Evolutionary conservation across 805 yeast genomes (phyloP).

Genomic region (Zygosaccharomyces bailii): DNA sequence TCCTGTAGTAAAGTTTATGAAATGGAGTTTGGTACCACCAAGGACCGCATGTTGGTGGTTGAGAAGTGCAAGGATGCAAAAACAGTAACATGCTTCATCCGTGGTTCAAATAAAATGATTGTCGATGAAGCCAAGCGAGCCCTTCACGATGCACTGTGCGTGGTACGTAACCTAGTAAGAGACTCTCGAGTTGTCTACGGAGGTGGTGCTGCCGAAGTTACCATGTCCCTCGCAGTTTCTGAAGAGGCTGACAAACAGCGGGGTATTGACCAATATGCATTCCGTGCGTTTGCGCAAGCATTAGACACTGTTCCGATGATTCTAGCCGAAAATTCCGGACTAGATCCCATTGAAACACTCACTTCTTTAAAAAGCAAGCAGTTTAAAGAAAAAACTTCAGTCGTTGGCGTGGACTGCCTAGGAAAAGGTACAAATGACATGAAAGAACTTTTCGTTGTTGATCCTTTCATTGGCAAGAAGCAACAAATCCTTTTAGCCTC

Average conservation of each 20-base stretch:
- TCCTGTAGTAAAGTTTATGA: conserved; percentile 81
- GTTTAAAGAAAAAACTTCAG: conserved; percentile 62
- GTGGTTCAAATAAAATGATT: conserved; percentile 98
- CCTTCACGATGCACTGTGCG: conserved; percentile 93
- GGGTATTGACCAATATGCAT: conserved; percentile 97
- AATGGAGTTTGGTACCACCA: conserved; percentile 91
- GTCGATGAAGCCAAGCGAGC: conserved; percentile 97
- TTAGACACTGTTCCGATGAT: conserved; percentile 91
- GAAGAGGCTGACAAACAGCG: conserved; percentile 89
- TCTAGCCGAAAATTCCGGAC: conserved; percentile 94
- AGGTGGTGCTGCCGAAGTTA: conserved; percentile 97
- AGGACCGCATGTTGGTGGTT: conserved; percentile 91
- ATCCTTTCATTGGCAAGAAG: conserved; percentile 95
- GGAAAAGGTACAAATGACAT: conserved; percentile 86
- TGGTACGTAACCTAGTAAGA: conserved; percentile 88
- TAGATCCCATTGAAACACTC: conserved; percentile 88
- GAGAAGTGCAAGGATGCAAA: conserved; percentile 84
- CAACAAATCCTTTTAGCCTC: conserved; percentile 95
- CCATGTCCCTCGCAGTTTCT: conserved; percentile 87
- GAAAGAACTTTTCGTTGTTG: conserved; percentile 92
- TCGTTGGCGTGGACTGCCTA: conserved; percentile 90
- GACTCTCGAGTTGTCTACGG: conserved; percentile 97
- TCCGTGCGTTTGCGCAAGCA: conserved; percentile 90
- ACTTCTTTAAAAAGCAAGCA: conserved; percentile 82
- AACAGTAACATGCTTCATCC: conserved; percentile 87